Percentiles rank a stretch among this genome's conserved stretches.
Evolutionary conservation across 2,329 filamentous ascomycete genomes (phyloP).

Genomic region (Diaporthe aspalathi): DNA sequence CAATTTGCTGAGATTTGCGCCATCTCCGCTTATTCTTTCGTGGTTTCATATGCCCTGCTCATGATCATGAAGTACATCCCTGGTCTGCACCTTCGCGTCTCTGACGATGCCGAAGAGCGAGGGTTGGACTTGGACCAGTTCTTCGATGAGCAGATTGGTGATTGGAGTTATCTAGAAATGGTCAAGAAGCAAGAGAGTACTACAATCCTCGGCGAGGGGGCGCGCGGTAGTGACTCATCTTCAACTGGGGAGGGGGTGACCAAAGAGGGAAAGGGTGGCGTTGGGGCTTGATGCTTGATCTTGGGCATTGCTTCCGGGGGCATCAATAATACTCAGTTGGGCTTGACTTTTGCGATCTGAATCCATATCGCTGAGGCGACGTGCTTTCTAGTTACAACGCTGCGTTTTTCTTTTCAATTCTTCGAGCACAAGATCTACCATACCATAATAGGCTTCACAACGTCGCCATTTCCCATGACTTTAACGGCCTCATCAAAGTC

Average conservation of each 20-base stretch:
- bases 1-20: conserved; percentile 69
- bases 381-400: too few species aligned
- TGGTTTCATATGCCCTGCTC: conserved; percentile 62
- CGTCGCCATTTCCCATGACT: conserved; percentile 39
- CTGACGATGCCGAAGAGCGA: conserved; percentile 64
- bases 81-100: conserved; percentile 64
- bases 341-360: too few species aligned
- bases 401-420: background rate
- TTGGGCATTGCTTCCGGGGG: background rate
- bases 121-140: conserved; percentile 65
- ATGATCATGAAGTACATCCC: conserved; percentile 69
- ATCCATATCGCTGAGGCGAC: too few species aligned
- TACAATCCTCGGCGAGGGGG: conserved; percentile 26
- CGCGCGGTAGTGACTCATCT: conserved; percentile 5
- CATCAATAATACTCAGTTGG: too few species aligned
- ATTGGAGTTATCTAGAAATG: conserved; percentile 46
- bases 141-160: conserved; percentile 55
- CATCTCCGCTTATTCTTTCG: conserved; percentile 66
- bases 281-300: background rate
- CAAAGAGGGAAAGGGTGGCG: conserved; percentile 21
- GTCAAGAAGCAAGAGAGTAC: conserved; percentile 36
- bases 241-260: conserved; percentile 16
- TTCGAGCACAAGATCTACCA: conserved; percentile 30
- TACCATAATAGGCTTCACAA: conserved; percentile 42
- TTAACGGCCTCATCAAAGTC: conserved; percentile 39